Conservation (phyloP, 1,284 basidiomycete genomes). For the Rhodotorula sp. region DNA sequence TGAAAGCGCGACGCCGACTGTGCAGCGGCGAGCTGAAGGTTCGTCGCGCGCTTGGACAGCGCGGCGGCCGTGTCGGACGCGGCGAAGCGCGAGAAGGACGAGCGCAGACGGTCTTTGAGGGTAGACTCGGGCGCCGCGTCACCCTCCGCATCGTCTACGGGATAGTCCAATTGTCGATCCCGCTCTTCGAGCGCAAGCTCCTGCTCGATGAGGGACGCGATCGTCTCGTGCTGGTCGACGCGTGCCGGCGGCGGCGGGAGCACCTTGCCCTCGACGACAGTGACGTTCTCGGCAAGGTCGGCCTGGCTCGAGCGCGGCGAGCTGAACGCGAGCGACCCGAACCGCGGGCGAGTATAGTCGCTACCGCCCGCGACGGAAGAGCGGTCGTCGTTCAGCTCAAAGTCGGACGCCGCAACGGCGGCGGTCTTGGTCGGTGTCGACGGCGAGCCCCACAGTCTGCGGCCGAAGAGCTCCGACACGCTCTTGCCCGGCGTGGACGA, state of each 20-base stretch:
- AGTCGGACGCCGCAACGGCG: slow-evolving; percentile 9
- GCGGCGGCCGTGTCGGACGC: slow-evolving; percentile 31
- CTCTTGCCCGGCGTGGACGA: neutral
- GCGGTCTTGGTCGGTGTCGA: neutral
- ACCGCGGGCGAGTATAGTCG: slow-evolving; percentile 7
- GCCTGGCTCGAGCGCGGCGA: slow-evolving; percentile 19
- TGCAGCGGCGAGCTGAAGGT: slow-evolving; percentile 32
- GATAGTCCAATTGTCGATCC: slow-evolving; percentile 8
- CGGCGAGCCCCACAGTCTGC: slow-evolving; percentile 9
- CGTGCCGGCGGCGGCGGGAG: slow-evolving; percentile 34
- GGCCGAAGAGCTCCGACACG: neutral
- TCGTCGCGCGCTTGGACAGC: slow-evolving; percentile 31
- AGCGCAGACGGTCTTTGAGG: slow-evolving; percentile 7
- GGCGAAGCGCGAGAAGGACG: slow-evolving; percentile 28
- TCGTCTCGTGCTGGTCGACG: slow-evolving; percentile 25
- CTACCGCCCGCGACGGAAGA: slow-evolving; percentile 18
- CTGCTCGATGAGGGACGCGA: slow-evolving; percentile 31
- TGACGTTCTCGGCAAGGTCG: slow-evolving; percentile 16
- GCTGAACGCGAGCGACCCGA: slow-evolving; percentile 24
- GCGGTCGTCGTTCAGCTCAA: slow-evolving; percentile 26
- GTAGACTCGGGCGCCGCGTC: neutral
- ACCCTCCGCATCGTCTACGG: slow-evolving; percentile 20
- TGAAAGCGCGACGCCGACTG: slow-evolving; percentile 10
- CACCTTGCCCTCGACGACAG: slow-evolving; percentile 26
- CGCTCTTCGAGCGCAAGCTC: slow-evolving; percentile 11